Conservation (phyloP, 345 rosid species). For the Eucalyptus virginea region DNA sequence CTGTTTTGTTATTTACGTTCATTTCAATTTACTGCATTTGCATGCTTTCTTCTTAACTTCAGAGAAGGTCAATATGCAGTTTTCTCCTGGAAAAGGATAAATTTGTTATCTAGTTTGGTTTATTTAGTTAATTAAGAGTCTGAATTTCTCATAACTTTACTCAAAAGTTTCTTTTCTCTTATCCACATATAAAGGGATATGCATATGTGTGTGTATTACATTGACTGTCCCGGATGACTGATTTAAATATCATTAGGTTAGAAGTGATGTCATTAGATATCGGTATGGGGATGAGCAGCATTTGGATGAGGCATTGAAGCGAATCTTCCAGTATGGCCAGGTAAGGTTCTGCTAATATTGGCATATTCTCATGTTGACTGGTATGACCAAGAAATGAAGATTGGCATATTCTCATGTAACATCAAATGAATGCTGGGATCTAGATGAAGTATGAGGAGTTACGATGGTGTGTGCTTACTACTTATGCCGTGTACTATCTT, state of each 20-base stretch:
- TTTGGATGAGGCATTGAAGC: slow-evolving; percentile 84
- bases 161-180: neutral
- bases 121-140: neutral
- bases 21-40: neutral
- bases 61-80: neutral
- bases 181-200: neutral
- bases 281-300: slow-evolving; percentile 98
- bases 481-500: neutral
- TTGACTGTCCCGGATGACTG: neutral
- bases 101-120: neutral
- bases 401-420: neutral
- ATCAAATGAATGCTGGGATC: neutral
- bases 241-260: slow-evolving; percentile 40
- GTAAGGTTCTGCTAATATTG: slow-evolving; percentile 19
- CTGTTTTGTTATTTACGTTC: neutral
- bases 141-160: neutral
- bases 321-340: slow-evolving; percentile 87
- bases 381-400: neutral
- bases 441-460: neutral
- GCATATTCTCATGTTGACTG: neutral
- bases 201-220: neutral
- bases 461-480: neutral
- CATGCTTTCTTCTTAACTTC: neutral
- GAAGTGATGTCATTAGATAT: slow-evolving; percentile 77
- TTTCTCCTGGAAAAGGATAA: neutral